A percentile compares a stretch with the other conserved stretches of the same genome.
phyloP scores from a whole-genome alignment of 1,284 basidiomycete species.

The Salmacisia buchloeana region DNA sequence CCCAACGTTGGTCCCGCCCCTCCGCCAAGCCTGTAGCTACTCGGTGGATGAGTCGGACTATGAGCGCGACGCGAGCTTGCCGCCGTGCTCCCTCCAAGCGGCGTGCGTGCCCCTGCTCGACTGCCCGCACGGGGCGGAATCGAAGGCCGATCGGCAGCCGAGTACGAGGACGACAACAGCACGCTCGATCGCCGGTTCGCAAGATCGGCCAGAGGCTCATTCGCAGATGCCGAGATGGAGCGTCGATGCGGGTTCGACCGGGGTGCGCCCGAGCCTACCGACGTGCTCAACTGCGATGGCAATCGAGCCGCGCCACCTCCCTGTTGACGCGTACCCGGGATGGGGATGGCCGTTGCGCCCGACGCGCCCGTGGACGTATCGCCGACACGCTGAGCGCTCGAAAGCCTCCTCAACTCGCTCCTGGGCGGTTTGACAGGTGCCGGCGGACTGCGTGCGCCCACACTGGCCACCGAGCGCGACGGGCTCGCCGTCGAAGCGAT shows the following conservation, averaged over 20 bases:
- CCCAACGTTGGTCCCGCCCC: neutral
- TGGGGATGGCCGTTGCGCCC: neutral
- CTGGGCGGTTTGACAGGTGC: slow-evolving; percentile 13
- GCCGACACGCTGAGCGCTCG: slow-evolving; percentile 7
- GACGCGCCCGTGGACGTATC: too few relatives aligned
- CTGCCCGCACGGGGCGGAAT: neutral
- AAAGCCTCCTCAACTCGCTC: slow-evolving; percentile 22
- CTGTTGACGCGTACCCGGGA: neutral
- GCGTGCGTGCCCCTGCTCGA: neutral
- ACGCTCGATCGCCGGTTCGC: neutral
- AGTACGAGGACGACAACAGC: neutral
- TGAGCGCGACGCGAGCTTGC: neutral
- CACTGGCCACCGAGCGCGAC: neutral
- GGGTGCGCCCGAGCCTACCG: neutral
- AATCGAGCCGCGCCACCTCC: neutral
- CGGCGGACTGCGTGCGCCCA: slow-evolving; percentile 14
- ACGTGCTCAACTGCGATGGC: neutral
- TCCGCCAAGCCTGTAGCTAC: neutral
- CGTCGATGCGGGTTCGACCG: neutral
- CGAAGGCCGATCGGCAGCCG: neutral
- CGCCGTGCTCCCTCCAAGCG: neutral
- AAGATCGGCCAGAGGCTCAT: neutral
- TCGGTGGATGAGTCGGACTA: slow-evolving; percentile 6
- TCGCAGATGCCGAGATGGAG: neutral
- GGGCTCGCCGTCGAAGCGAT: neutral